Conservation (phyloP, 768 basidiomycete genomes). For the Suillus variegatus region DNA sequence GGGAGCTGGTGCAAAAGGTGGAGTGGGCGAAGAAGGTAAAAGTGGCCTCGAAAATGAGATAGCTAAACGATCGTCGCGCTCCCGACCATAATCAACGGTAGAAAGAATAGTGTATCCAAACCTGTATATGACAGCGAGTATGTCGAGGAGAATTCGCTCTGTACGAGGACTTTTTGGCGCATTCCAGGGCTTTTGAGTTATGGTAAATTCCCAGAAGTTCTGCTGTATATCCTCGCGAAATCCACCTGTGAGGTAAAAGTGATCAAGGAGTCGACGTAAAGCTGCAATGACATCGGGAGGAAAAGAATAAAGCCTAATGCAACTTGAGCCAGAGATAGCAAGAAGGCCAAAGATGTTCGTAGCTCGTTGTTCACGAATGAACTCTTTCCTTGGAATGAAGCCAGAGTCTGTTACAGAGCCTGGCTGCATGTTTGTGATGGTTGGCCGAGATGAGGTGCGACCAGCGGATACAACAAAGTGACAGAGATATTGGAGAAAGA, state of each 20-base stretch:
- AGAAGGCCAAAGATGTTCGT: slow-evolving; percentile 69
- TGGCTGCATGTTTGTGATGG: slow-evolving; percentile 33
- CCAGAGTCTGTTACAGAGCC: slow-evolving; percentile 42
- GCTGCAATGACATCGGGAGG: slow-evolving; percentile 50
- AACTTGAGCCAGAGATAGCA: slow-evolving; percentile 63
- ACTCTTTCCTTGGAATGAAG: slow-evolving; percentile 74
- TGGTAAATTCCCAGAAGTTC: slow-evolving; percentile 64
- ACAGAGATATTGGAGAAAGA: slow-evolving; percentile 26
- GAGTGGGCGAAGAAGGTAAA: slow-evolving; percentile 34
- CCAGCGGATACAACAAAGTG: slow-evolving; percentile 20
- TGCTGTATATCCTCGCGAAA: slow-evolving; percentile 57
- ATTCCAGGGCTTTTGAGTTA: slow-evolving; percentile 74
- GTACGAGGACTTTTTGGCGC: slow-evolving; percentile 64
- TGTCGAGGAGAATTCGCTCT: slow-evolving; percentile 70
- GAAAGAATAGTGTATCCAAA: slow-evolving; percentile 67
- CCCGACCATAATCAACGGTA: slow-evolving; percentile 75
- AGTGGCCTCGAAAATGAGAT: slow-evolving; percentile 66
- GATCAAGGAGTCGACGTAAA: slow-evolving; percentile 58
- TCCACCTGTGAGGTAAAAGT: slow-evolving; percentile 41
- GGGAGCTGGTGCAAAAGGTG: slow-evolving; percentile 40
- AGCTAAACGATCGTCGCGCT: slow-evolving; percentile 70
- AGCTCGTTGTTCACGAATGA: slow-evolving; percentile 56
- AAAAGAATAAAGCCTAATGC: slow-evolving; percentile 73
- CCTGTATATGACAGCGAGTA: slow-evolving; percentile 61
- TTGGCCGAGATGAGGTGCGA: slow-evolving; percentile 25